Evolutionary conservation across 192 early-diverging fungal species (phyloP), one percentile per base, ranked within the genome.

Genomic region (Dimargaris verticillata): DNA sequence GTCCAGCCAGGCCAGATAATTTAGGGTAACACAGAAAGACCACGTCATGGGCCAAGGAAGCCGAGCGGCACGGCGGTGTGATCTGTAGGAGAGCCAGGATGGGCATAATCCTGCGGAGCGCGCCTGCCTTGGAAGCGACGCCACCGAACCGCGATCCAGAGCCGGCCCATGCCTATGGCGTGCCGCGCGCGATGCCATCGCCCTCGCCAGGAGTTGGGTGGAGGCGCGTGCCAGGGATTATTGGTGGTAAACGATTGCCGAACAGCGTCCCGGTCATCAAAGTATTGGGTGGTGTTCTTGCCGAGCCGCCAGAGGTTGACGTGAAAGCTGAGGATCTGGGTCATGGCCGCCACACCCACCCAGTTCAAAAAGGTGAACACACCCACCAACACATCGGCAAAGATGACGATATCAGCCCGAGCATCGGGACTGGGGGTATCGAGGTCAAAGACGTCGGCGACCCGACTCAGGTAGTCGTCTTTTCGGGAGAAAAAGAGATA

Each of bases 261-360:
- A 42, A 33, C 33, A 53, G 64, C 66, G 17, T 64, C 54, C 24
- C 43, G 41, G 48, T 22, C 41, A 0, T 68, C 63, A 11, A 62
- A 62, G 26, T 67, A 74, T 43, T 74, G 70, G 9, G 68, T 65
- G 0, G 73, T 74, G 2, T 69, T 69, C 20, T 61, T 63, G 13
- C 65, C 53, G 26, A 63, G 29, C 0, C 64, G 15, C 15, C 70
- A 69, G 44, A 75, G 61, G 6, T 57, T 60, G 22, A 75, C 38
- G 61, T 75, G 73, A 44, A 75, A 50, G 13, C 20, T 29, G 28
- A 75, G 49, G 28, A 72, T 63, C 66, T 65, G 58, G 0, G 57
- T 46, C 0, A 72, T 65, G 6, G 65, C 51, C n/a, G 63, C 50
- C 0, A 64, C 62, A 0, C 67, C 53, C 4, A 60, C 25, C n/a